Base-by-base conservation (phyloP, 257 asterid species). In the Solanum megistacrolobum region DNA sequence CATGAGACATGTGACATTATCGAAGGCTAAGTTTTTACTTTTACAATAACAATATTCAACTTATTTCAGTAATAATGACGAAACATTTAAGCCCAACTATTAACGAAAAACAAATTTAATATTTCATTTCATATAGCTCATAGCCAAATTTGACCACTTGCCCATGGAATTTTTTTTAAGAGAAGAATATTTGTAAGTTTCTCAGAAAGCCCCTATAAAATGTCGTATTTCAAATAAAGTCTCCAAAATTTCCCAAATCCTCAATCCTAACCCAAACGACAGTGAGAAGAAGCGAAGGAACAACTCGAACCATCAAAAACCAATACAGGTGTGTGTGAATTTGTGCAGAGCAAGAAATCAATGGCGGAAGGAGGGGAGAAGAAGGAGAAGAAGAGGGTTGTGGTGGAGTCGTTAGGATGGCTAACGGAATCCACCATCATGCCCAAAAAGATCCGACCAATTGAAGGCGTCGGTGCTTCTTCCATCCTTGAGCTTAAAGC, bases 401-500 rank as follows among this genome's bases (percentile, higher is more conserved):
- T 83, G 75, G 96, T 94, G 88, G 98, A 96, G 60, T 97, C 99
- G 31, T 89, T 96, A 86, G 99, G 99, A 96, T 97, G 99, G 99
- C 91, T 97, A 87, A 96, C 99, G 91, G 99, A 97, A 92, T 95
- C 99, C 31, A 66, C 99, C 32, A 94, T 97, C 38, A 95, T 97
- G 99, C 98, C 99, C 68, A 98, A 97, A 36, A 97, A 97, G 91
- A 98, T 93, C 86, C 96, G 98, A 11, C 87, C 94, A 12, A 97
- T 97, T 81, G 98, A 95, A 86, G 99, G 98, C 23, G 99, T 97
- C 12, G 98, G 99, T 10, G 95, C 98, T 4, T 96, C 99, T 20
- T 97, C 99, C 20, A 96, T 95, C 78, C 90, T 96, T 87, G 99
- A 97, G 88, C 98, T 97, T 89, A 97, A 96, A 90, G 99, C 98